These are phyloP conservation scores for Nicotiana paniculata DNA, from an alignment of 257 asterid genomes.

Conservation along the genomic window DNA sequence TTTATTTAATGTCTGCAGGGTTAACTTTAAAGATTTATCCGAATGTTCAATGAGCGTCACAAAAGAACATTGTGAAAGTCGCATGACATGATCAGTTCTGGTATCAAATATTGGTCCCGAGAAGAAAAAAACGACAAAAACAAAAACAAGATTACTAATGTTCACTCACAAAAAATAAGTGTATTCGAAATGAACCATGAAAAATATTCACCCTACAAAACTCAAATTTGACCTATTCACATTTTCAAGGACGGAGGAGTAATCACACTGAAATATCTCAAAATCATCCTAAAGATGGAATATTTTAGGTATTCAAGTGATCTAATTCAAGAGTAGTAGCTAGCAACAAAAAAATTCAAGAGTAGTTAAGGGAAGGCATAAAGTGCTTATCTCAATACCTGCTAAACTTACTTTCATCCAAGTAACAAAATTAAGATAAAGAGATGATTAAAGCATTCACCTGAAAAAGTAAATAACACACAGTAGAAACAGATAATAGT, in stretches of 20 bases:
- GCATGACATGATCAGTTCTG: no score
- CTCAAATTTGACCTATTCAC: neutral
- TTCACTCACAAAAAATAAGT: no score
- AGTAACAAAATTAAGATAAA: neutral
- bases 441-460: neutral
- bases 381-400: neutral
- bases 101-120: no score
- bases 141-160: no score
- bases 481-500: neutral
- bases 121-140: no score
- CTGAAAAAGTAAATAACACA: neutral
- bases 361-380: neutral
- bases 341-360: neutral
- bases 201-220: neutral
- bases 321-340: neutral
- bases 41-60: no score
- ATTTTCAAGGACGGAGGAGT: neutral
- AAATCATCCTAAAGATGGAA: neutral
- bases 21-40: no score
- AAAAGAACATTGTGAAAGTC: no score
- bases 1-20: no score
- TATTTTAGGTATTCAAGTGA: neutral
- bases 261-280: neutral
- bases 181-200: neutral
- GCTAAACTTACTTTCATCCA: neutral